Evolutionary conservation across 306 rosid species (phyloP), one percentile per base, ranked within the genome.

Genomic region (Prosopis cineraria): DNA sequence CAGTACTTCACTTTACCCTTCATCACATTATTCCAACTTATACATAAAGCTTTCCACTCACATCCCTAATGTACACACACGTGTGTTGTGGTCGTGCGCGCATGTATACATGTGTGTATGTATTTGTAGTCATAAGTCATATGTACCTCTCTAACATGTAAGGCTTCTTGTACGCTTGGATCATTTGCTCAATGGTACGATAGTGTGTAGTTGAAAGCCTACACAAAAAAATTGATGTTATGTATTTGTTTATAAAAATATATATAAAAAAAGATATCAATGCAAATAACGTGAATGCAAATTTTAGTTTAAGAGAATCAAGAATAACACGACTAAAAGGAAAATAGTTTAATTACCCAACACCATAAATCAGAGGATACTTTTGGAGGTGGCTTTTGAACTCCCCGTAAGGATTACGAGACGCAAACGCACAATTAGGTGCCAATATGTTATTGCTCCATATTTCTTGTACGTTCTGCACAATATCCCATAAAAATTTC

Each of bases 161-260:
- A 29, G 50, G 83, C 83, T 9, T 79, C 73, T 79, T 63, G 78
- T 22, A 79, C 83, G n/a, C 27, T 39, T 0, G 7, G 36, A 52
- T 79, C 83, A 50, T 79, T 79, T 50, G 78, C 70, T 78, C 78
- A 72, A 1, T 22, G 10, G 45, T 72, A 34, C 2, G 82, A 24
- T 47, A 78, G 68, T 34, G 13, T 29, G 14, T 78, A 70, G 29
- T 70, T 70, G 36, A 78, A 78, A 70, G 9, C 9, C 82, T 78
- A 45, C 70, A 33, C 14, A 43, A 22, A 11, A 43, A 13, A 16
- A n/a, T n/a, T n/a, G n/a, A n/a, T n/a, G n/a, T n/a, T n/a, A n/a
- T n/a, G n/a, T n/a, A n/a, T n/a, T n/a, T n/a, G n/a, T n/a, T n/a
- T n/a, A n/a, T n/a, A n/a, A n/a, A n/a, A n/a, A n/a, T n/a, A n/a